These are phyloP conservation scores for Pseudocercospora macadamiae DNA, from an alignment of 2,329 filamentous ascomycete species.

Conservation along the genomic window DNA sequence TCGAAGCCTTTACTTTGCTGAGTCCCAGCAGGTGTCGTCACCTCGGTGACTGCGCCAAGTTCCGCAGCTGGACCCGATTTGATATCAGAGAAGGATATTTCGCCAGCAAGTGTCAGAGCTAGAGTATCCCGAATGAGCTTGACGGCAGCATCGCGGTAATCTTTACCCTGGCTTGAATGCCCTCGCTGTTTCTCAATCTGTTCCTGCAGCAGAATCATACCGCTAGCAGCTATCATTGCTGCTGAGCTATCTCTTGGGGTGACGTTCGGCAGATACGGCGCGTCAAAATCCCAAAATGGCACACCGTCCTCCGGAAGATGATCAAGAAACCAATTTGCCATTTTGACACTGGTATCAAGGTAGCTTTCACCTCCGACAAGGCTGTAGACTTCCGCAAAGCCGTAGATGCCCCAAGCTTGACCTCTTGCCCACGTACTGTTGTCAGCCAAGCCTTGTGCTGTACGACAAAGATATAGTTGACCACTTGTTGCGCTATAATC, in stretches of 20 bases:
- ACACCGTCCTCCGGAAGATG: slow-evolving; percentile 24
- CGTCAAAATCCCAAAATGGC: slow-evolving; percentile 25
- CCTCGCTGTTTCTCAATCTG: slow-evolving; percentile 15
- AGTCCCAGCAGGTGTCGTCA: slow-evolving; percentile 20
- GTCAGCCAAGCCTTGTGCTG: slow-evolving; percentile 24
- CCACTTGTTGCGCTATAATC: slow-evolving; percentile 21
- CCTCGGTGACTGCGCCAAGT: slow-evolving; percentile 15
- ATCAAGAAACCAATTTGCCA: slow-evolving; percentile 22
- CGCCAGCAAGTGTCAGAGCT: slow-evolving; percentile 17
- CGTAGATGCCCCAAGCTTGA: slow-evolving; percentile 25
- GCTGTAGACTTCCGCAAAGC: slow-evolving; percentile 24
- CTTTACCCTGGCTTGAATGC: not conserved
- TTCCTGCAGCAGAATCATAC: slow-evolving; percentile 19
- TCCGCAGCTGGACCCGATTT: slow-evolving; percentile 6
- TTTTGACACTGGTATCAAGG: slow-evolving; percentile 12
- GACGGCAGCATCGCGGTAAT: slow-evolving; percentile 18
- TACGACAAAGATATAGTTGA: slow-evolving; percentile 24
- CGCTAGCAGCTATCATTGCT: slow-evolving; percentile 22
- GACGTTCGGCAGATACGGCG: slow-evolving; percentile 13
- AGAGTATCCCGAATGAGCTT: slow-evolving; percentile 14
- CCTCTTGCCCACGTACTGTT: slow-evolving; percentile 26
- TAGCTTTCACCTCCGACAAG: slow-evolving; percentile 14
- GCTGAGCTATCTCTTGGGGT: slow-evolving; percentile 24
- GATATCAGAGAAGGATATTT: slow-evolving; percentile 20
- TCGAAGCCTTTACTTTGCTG: slow-evolving; percentile 18